Conservation (phyloP, 225 moss, liverwort and hornwort genomes). For the Pseudoscleropodium purum region DNA sequence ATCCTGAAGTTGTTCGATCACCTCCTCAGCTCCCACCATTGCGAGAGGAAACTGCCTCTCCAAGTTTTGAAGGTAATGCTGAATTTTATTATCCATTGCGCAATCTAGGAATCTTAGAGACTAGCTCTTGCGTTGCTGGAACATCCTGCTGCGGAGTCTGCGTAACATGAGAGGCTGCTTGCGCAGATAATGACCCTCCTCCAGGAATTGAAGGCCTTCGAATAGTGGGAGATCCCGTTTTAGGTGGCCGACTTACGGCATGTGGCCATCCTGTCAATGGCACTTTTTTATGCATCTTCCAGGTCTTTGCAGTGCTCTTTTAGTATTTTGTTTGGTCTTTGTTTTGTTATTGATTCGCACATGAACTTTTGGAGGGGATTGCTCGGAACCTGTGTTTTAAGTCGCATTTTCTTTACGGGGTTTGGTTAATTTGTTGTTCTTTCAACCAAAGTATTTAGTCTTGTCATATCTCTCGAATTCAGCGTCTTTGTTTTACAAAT, state of each 20-base stretch:
- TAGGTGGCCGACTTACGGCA: slow-evolving; percentile 77
- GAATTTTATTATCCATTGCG: background rate
- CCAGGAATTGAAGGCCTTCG: slow-evolving; percentile 79
- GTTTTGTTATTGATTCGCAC: background rate
- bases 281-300: slow-evolving; percentile 94
- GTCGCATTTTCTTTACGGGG: background rate
- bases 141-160: background rate
- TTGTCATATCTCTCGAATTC: background rate
- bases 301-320: slow-evolving; percentile 28
- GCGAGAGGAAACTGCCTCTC: slow-evolving; percentile 62
- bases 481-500: background rate
- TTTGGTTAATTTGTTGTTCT: background rate
- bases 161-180: background rate
- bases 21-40: slow-evolving; percentile 72
- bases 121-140: background rate
- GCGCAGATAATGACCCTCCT: slow-evolving; percentile 70
- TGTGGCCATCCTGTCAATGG: slow-evolving; percentile 93
- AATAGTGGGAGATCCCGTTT: slow-evolving; percentile 75
- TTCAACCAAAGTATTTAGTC: background rate
- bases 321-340: background rate
- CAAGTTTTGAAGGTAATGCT: slow-evolving; percentile 50
- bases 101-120: background rate
- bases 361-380: background rate
- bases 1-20: slow-evolving; percentile 47
- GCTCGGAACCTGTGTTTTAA: background rate